Percentiles rank a stretch among this genome's conserved stretches.
Conservation (phyloP, 225 moss, liverwort and hornwort species). For the Sphagnum tenellum region DNA sequence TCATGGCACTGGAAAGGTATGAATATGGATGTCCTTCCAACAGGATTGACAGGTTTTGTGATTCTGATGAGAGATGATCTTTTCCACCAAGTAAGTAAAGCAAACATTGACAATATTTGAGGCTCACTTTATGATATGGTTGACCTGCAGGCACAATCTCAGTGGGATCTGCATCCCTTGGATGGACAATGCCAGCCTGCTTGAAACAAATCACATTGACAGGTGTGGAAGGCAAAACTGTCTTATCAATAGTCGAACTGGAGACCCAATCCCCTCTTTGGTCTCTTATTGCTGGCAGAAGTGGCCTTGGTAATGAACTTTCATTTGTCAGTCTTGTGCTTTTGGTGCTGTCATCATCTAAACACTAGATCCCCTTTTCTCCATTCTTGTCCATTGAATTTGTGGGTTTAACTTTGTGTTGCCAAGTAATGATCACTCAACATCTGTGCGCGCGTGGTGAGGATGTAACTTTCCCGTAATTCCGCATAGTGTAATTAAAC, state of each 20-base stretch:
- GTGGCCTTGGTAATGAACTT: conserved; percentile 49
- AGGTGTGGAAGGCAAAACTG: conserved; percentile 42
- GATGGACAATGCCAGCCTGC: conserved; percentile 54
- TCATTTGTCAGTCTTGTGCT: not conserved
- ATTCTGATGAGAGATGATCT: not conserved
- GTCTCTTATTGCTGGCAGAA: conserved; percentile 56
- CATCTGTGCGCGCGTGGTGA: too few species aligned
- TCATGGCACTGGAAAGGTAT: not conserved
- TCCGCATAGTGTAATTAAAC: too few species aligned
- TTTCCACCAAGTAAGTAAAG: too few species aligned
- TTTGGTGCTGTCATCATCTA: not conserved
- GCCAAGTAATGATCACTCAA: too few species aligned
- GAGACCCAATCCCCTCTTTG: conserved; percentile 63
- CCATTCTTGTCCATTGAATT: too few species aligned
- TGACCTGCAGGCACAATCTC: conserved; percentile 38
- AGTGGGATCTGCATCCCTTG: conserved; percentile 54
- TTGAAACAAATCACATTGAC: conserved; percentile 44
- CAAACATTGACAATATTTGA: not conserved
- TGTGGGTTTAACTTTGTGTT: too few species aligned
- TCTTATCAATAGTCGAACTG: conserved; percentile 42
- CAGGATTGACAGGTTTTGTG: not conserved
- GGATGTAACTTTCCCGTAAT: too few species aligned
- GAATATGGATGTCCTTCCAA: not conserved
- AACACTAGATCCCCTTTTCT: too few species aligned
- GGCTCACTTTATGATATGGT: conserved; percentile 4